Conservation (phyloP, 2,329 filamentous ascomycete species). For the Lasiodiplodia theobromae region DNA sequence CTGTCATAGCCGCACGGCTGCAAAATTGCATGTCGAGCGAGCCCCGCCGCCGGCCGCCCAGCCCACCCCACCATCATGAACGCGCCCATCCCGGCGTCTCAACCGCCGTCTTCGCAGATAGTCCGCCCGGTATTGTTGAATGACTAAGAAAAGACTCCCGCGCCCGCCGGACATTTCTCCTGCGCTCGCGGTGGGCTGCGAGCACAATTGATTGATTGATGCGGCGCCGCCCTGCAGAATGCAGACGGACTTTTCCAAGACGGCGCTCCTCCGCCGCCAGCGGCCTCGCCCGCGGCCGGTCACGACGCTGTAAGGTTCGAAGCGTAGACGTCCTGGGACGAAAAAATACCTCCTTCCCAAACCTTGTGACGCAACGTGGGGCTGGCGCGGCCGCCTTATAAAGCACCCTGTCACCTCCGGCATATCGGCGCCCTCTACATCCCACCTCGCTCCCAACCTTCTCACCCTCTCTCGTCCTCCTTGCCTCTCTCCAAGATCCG, state of each 20-base stretch:
- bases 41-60: constrained; percentile 21
- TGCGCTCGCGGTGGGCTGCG: neutral
- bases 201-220: constrained; percentile 7
- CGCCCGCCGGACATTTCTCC: constrained; percentile 13
- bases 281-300: constrained; percentile 1
- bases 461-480: constrained; percentile 26
- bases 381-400: constrained; percentile 29
- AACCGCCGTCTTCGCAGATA: constrained; percentile 26
- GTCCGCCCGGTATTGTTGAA: constrained; percentile 19
- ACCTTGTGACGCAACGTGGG: constrained; percentile 28
- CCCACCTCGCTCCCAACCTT: constrained; percentile 29
- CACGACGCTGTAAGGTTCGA: constrained; percentile 5
- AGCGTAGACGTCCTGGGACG: constrained; percentile 24
- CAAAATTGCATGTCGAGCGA: constrained; percentile 23
- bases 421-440: constrained; percentile 33
- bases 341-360: constrained; percentile 28
- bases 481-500: constrained; percentile 4
- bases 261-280: neutral
- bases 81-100: constrained; percentile 9
- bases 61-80: constrained; percentile 24
- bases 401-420: constrained; percentile 28
- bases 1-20: constrained; percentile 16
- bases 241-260: constrained; percentile 5
- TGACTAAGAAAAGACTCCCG: constrained; percentile 16
- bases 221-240: neutral